Percentiles rank a stretch among this genome's conserved stretches.
Conservation (phyloP, 306 rosid species). For the Leucaena leucocephala region DNA sequence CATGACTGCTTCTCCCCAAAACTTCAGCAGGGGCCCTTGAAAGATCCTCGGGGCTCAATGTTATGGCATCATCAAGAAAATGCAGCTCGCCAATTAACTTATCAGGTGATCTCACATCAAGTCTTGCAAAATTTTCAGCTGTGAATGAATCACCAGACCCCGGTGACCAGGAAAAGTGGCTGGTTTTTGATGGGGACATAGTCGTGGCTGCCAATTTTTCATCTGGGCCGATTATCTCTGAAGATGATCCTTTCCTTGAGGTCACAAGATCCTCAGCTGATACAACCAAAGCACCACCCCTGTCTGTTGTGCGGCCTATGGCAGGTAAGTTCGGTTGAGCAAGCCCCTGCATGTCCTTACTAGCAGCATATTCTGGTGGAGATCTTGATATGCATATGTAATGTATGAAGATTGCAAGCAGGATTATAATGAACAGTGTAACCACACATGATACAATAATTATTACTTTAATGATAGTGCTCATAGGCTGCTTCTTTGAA, state of each 20-base stretch:
- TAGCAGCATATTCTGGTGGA: slow-evolving; percentile 48
- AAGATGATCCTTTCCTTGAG: slow-evolving; percentile 74
- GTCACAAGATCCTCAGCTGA: slow-evolving; percentile 85
- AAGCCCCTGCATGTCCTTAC: slow-evolving; percentile 50
- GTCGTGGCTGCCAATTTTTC: slow-evolving; percentile 66
- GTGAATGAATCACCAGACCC: slow-evolving; percentile 79
- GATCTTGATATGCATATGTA: slow-evolving; percentile 73
- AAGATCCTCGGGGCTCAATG: slow-evolving; percentile 85
- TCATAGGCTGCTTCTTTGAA: slow-evolving; percentile 62
- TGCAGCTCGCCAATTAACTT: slow-evolving; percentile 86
- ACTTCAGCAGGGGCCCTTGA: slow-evolving; percentile 99
- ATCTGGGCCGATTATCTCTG: slow-evolving; percentile 67
- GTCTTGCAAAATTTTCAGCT: slow-evolving; percentile 72
- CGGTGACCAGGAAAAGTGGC: slow-evolving; percentile 91
- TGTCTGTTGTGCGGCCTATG: slow-evolving; percentile 47
- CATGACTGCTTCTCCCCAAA: slow-evolving; percentile 96
- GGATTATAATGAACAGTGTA: slow-evolving; percentile 70
- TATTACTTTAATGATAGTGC: slow-evolving; percentile 73
- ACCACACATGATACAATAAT: slow-evolving; percentile 86
- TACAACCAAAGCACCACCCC: slow-evolving; percentile 70
- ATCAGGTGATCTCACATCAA: slow-evolving; percentile 90
- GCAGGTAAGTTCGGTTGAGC: slow-evolving; percentile 61
- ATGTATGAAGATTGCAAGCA: slow-evolving; percentile 82
- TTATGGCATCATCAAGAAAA: slow-evolving; percentile 84
- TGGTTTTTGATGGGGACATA: slow-evolving; percentile 84